Base-by-base conservation (phyloP, 2,329 filamentous ascomycete genomes). In the Claviceps lovelessii region DNA sequence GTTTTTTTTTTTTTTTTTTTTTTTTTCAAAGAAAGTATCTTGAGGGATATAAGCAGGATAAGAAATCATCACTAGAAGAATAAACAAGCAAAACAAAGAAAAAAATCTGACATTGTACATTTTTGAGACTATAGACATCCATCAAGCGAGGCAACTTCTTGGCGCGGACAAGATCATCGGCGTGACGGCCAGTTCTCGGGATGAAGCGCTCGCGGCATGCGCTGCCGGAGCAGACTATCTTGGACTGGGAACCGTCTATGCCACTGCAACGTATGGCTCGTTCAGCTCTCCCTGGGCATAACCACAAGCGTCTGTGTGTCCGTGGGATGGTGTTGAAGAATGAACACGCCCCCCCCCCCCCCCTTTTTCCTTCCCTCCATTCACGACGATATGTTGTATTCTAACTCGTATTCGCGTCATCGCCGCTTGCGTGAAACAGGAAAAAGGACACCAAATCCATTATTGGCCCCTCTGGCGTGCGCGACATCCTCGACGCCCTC, bases 181-280 rank as follows among this genome's bases (percentile, higher is more conserved):
- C 28, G 86, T 94, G 39, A 95, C 88, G 7, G 87, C 87, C n/a
- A 86, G 83, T 55, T 86, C 80, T 5, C 67, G 81, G 28, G 78
- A 83, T 7, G 87, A 97, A 72, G 88, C 89, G 4, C 68, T 83
- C 50, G 73, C 70, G 54, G 91, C 90, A 0, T 85, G 86, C 56
- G 72, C 78, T 52, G 79, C 78, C 52, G 89, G 89, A n/a, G 90
- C 90, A 33, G 83, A 93, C 68, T 97, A 97, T 68, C 75, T 97
- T 5, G 93, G 91, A 19, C 83, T 97, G 50, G 91, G 93, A 31
- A 93, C 91, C 1, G 81, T 96, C 59, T 96, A 86, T 70, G 81
- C 90, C 17, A 97, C 91, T 0, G 70, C 81, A 51, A 95, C 90
- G 79, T 87, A 72, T 68, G 76, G 71, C 28, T 52, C 51, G 17